These are phyloP conservation scores for Aphanocladium album DNA, from an alignment of 2,329 filamentous ascomycete species.

Conservation along the genomic window DNA sequence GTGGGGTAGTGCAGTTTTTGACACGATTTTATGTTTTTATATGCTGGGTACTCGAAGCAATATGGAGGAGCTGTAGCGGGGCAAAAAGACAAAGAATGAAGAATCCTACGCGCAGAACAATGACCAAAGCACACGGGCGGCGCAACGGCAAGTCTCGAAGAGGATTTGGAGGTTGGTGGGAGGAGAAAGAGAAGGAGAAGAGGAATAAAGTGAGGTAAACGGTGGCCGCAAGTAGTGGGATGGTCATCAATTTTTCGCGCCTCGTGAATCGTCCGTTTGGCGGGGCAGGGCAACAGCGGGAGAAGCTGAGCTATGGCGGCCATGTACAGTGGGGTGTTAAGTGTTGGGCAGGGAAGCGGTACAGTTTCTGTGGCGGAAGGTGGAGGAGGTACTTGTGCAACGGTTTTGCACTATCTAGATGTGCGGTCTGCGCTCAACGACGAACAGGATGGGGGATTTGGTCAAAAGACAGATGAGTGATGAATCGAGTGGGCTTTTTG, in stretches of 20 bases:
- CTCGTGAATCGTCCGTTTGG: constrained; percentile 34
- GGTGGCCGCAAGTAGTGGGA: constrained; percentile 15
- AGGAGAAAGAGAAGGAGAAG: constrained; percentile 6
- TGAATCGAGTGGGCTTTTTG: too few relatives aligned
- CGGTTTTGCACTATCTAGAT: neutral
- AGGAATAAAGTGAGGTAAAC: constrained; percentile 19
- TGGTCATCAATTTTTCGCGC: constrained; percentile 37
- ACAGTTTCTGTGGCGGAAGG: neutral
- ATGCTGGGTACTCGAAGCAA: constrained; percentile 4
- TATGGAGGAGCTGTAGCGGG: neutral
- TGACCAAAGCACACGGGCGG: constrained; percentile 14
- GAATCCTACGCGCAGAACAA: constrained; percentile 13
- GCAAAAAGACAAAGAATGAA: neutral
- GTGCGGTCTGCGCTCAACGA: too few relatives aligned
- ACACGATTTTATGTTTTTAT: constrained; percentile 13
- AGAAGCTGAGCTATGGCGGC: neutral
- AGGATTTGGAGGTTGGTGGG: constrained; percentile 6
- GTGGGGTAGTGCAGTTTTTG: constrained; percentile 16
- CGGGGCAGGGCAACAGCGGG: constrained; percentile 24
- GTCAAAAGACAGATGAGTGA: too few relatives aligned
- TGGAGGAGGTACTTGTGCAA: neutral
- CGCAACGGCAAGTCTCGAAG: constrained; percentile 19
- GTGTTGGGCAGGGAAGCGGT: neutral
- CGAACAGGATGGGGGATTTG: too few relatives aligned
- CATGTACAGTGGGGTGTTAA: constrained; percentile 1